Evolutionary conservation across 306 rosid species (phyloP).

Genomic region (Geum urbanum): DNA sequence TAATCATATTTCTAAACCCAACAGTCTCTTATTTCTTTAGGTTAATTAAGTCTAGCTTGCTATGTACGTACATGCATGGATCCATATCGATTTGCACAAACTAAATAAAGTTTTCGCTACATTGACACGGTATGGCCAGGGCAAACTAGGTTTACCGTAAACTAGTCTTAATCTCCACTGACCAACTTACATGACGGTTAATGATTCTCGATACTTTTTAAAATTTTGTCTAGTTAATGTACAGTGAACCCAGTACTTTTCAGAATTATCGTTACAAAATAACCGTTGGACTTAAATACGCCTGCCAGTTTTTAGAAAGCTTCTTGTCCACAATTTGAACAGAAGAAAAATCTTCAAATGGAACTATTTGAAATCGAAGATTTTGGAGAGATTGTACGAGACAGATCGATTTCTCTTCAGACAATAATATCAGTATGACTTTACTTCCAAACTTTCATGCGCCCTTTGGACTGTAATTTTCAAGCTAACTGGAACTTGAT

Average conservation of each 20-base stretch:
- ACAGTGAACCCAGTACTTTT: too few relatives aligned
- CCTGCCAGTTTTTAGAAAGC: not conserved
- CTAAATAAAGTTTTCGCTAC: too few relatives aligned
- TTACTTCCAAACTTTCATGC: not conserved
- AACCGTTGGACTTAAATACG: not conserved
- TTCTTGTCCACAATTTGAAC: not conserved
- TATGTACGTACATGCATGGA: too few relatives aligned
- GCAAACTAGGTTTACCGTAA: too few relatives aligned
- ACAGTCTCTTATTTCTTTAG: not conserved
- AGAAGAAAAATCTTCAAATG: not conserved
- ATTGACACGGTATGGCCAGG: too few relatives aligned
- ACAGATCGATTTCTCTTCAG: not conserved
- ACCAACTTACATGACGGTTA: too few relatives aligned
- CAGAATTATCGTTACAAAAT: too few relatives aligned
- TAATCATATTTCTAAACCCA: not conserved
- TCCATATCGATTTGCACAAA: not conserved
- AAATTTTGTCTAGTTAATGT: too few relatives aligned
- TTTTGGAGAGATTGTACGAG: slow-evolving; percentile 9
- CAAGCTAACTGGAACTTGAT: not conserved
- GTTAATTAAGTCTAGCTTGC: not conserved
- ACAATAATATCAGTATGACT: not conserved
- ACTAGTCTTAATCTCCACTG: too few relatives aligned
- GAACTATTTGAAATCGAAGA: not conserved
- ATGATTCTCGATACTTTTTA: too few relatives aligned
- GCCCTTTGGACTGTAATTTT: not conserved